A percentile compares a stretch with the other conserved stretches of the same genome.
Evolutionary conservation across 805 yeast species (phyloP).

Genomic region (Metschnikowia corniflorae): DNA sequence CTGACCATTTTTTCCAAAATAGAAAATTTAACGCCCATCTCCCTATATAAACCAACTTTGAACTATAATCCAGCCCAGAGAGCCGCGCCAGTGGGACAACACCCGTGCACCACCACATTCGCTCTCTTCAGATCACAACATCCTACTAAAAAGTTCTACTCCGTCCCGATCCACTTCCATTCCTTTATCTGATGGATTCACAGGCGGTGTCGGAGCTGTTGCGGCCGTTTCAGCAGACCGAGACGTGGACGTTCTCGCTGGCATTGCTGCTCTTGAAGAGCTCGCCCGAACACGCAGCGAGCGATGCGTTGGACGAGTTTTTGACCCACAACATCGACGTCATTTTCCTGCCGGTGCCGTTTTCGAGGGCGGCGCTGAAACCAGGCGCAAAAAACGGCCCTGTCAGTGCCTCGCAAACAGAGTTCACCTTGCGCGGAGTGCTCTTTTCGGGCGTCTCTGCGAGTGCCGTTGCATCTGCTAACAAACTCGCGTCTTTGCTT

Average conservation of each 20-base stretch:
- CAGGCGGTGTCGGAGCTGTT: not conserved
- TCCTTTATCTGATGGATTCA: not conserved
- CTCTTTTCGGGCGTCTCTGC: slow-evolving; percentile 34
- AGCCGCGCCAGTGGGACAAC: too few relatives aligned
- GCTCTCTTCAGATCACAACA: too few relatives aligned
- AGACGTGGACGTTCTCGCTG: slow-evolving; percentile 37
- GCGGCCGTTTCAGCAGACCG: slow-evolving; percentile 17
- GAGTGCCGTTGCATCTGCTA: slow-evolving; percentile 36
- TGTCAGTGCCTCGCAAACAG: slow-evolving; percentile 17
- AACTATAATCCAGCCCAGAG: too few relatives aligned
- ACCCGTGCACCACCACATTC: too few relatives aligned
- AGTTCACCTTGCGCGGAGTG: slow-evolving; percentile 40
- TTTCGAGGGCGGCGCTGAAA: slow-evolving; percentile 8
- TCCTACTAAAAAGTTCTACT: too few relatives aligned
- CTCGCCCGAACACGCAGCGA: slow-evolving; percentile 28
- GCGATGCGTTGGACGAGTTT: slow-evolving; percentile 40
- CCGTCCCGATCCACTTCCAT: too few relatives aligned
- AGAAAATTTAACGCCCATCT: too few relatives aligned
- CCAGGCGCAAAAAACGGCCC: not conserved
- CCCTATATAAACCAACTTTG: too few relatives aligned
- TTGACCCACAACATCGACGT: slow-evolving; percentile 30
- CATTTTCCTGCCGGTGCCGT: slow-evolving; percentile 32
- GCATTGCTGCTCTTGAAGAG: slow-evolving; percentile 32
- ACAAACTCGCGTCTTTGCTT: slow-evolving; percentile 36
- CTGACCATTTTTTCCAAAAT: too few relatives aligned